phyloP scores from a whole-genome alignment of 352 stramenopile genomes.

The Globisporangium lucens region DNA sequence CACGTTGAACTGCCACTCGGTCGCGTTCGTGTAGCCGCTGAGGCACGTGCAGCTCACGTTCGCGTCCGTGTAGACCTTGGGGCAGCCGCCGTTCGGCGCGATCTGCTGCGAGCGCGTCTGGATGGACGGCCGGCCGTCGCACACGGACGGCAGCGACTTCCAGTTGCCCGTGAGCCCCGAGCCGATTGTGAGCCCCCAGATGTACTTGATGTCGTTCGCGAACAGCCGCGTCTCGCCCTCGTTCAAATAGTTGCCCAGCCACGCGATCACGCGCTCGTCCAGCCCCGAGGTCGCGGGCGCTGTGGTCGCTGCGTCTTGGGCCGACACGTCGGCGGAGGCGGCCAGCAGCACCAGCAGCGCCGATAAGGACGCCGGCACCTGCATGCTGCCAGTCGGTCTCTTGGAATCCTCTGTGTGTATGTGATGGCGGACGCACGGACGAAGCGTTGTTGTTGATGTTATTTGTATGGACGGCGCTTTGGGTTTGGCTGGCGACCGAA shows the following conservation, averaged over 20 bases:
- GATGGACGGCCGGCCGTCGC: conserved; percentile 41
- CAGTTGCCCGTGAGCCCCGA: conserved; percentile 50
- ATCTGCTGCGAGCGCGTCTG: conserved; percentile 41
- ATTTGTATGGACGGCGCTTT: background rate
- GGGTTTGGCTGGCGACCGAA: background rate
- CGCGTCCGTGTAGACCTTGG: conserved; percentile 36
- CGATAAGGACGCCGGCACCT: background rate
- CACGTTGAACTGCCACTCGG: conserved; percentile 45
- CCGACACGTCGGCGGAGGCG: background rate
- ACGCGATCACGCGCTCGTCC: conserved; percentile 41
- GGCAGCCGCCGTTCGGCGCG: conserved; percentile 44
- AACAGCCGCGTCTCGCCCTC: conserved; percentile 55
- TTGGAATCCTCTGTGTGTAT: background rate
- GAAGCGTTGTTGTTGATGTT: background rate
- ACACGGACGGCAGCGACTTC: conserved; percentile 48
- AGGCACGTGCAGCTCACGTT: conserved; percentile 62
- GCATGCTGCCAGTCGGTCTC: background rate
- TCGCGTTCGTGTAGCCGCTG: conserved; percentile 32
- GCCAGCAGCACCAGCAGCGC: conserved; percentile 11
- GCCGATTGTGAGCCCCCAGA: conserved; percentile 46
- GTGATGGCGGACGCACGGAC: background rate
- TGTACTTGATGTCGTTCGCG: conserved; percentile 54
- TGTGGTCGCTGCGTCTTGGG: background rate
- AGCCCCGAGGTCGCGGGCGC: conserved; percentile 15
- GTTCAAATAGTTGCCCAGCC: conserved; percentile 50